Percentiles rank a stretch among this genome's conserved stretches.
These are phyloP conservation scores for Wickerhamiella bombiphila DNA, from an alignment of 805 yeast genomes.

Conservation along the genomic window DNA sequence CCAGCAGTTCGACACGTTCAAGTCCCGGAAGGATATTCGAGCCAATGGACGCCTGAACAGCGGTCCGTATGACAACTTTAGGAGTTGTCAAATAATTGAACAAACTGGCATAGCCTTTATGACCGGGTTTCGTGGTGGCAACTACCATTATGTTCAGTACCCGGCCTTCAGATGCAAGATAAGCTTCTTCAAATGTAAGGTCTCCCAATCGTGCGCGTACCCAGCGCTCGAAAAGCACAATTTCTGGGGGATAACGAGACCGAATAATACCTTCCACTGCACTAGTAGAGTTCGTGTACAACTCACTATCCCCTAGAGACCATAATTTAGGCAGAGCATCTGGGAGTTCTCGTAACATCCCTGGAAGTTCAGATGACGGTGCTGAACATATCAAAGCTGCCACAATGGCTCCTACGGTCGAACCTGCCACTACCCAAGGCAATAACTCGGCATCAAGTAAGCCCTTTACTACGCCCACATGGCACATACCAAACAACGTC, in stretches of 20 bases:
- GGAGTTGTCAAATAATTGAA: conserved; percentile 81
- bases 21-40: conserved; percentile 37
- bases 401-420: conserved; percentile 86
- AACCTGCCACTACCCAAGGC: conserved; percentile 79
- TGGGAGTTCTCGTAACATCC: conserved; percentile 24
- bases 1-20: conserved; percentile 44
- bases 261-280: conserved; percentile 60
- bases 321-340: conserved; percentile 15
- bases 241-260: conserved; percentile 78
- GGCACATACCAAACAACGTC: conserved; percentile 84
- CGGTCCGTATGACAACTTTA: conserved; percentile 69
- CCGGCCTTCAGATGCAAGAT: conserved; percentile 50
- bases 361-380: conserved; percentile 46
- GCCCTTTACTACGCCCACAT: conserved; percentile 81
- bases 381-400: conserved; percentile 74
- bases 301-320: conserved; percentile 11
- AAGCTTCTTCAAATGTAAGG: conserved; percentile 88
- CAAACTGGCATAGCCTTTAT: conserved; percentile 39
- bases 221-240: conserved; percentile 60
- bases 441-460: conserved; percentile 58
- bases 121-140: conserved; percentile 42
- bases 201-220: conserved; percentile 65
- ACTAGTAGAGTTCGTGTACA: conserved; percentile 22
- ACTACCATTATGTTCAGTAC: conserved; percentile 74
- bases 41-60: conserved; percentile 58